Evolutionary conservation across 2,329 filamentous ascomycete genomes (phyloP), one percentile per base, ranked within the genome.

Genomic region (Rhinocladiella similis): DNA sequence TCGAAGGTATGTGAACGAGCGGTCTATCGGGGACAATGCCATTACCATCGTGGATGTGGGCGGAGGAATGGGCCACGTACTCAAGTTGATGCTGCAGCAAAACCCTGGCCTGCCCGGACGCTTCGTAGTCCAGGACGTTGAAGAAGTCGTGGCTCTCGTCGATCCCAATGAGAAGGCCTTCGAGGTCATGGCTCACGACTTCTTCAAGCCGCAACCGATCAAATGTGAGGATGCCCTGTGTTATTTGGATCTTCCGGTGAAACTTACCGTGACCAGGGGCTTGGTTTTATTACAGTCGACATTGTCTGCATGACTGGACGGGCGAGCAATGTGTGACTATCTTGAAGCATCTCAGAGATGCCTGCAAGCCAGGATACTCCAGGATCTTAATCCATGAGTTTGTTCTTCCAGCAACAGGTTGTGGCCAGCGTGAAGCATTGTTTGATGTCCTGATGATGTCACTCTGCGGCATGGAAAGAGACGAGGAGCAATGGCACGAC

Each of bases 381-480:
- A 35, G 48, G 7, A 25, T 50, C 3, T 22, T 50, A 12, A 50
- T 50, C 20, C 48, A 50, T 38, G 48, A 50, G 14, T 50, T 50
- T 27, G 49, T 51, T 20, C 49, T 51, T 22, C 49, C 49, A 22
- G 48, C 39, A 10, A 25, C 39, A 20, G 48, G 48, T 20, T 36
- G 35, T 14, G 19, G 39, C 7, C 36, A 42, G n/a, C 36, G 48
- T 16, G 48, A 50, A 50, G 35, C 39, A 13, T 25, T 50, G 12
- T 50, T 42, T 16, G 48, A 50, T 41, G 29, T 42, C n/a, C 36
- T 50, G 48, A 42, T 42, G 36, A 50, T 50, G 48, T 50, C 35
- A 13, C 36, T 50, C 4, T 41, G 18, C 12, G 48, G 48, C 3
- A 27, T 19, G 20, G 48, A 42, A 22, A 42, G 49, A 25, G 36